phyloP scores from a whole-genome alignment of 768 basidiomycete species.

The Zangia roseola region DNA sequence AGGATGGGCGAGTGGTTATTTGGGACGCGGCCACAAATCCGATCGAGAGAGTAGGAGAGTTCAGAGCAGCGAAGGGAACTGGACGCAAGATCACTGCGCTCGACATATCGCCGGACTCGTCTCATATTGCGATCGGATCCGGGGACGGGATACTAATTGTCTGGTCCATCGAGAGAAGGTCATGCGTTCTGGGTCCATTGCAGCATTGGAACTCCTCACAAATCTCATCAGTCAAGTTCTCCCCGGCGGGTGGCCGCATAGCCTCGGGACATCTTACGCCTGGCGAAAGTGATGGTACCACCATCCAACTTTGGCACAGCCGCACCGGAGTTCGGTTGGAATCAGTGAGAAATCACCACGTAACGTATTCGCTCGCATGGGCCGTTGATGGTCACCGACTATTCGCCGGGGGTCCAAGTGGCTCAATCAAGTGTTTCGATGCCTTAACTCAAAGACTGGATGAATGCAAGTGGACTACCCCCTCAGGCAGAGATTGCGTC shows the following conservation, averaged over 20 bases:
- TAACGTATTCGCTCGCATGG: slow-evolving; percentile 15
- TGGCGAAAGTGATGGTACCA: not conserved
- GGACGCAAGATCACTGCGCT: slow-evolving; percentile 2
- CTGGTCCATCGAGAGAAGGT: slow-evolving; percentile 1
- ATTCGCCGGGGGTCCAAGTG: slow-evolving; percentile 10
- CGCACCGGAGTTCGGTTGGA: slow-evolving; percentile 4
- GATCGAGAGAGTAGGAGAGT: not conserved
- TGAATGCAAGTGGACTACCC: not conserved
- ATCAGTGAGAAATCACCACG: not conserved
- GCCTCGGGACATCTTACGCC: slow-evolving; percentile 1
- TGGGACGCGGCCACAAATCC: not conserved
- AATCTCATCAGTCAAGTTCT: slow-evolving; percentile 17
- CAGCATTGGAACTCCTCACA: not conserved
- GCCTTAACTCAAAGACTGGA: not conserved
- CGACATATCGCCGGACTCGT: slow-evolving; percentile 8
- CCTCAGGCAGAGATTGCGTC: not conserved
- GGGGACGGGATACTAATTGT: slow-evolving; percentile 1
- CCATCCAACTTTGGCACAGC: slow-evolving; percentile 14
- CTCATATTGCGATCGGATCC: slow-evolving; percentile 2
- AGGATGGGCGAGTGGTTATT: slow-evolving; percentile 5
- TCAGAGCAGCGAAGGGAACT: not conserved
- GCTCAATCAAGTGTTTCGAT: slow-evolving; percentile 13
- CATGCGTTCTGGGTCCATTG: slow-evolving; percentile 2
- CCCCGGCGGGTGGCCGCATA: slow-evolving; percentile 10
- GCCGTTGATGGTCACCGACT: slow-evolving; percentile 13